These are phyloP conservation scores for Erythrobasidium hasegawianum DNA, from an alignment of 1,284 basidiomycete species.

Conservation along the genomic window DNA sequence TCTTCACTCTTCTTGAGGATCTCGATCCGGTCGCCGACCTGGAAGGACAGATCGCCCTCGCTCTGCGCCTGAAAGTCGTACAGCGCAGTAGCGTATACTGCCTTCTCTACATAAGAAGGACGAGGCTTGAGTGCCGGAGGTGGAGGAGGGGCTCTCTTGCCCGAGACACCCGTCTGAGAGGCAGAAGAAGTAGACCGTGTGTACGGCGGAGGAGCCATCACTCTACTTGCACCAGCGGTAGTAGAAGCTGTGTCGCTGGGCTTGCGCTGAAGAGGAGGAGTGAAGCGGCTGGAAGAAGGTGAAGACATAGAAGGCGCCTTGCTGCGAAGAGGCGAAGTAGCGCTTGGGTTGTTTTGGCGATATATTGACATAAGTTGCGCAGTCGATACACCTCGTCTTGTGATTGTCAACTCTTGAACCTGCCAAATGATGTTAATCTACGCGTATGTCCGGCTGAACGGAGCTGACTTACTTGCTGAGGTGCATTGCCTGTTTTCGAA, in stretches of 20 bases:
- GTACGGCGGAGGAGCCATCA: slow-evolving; percentile 45
- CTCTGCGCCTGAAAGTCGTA: slow-evolving; percentile 94
- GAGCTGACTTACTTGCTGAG: slow-evolving; percentile 56
- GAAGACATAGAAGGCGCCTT: slow-evolving; percentile 38
- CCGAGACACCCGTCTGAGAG: slow-evolving; percentile 35
- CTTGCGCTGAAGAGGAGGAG: slow-evolving; percentile 47
- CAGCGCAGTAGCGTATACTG: slow-evolving; percentile 78
- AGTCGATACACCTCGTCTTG: slow-evolving; percentile 57
- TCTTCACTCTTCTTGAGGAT: slow-evolving; percentile 67
- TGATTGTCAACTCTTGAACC: slow-evolving; percentile 53
- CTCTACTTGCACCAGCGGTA: slow-evolving; percentile 15
- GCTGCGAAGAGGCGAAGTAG: slow-evolving; percentile 6
- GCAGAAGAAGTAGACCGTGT: slow-evolving; percentile 50
- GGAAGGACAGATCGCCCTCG: slow-evolving; percentile 89
- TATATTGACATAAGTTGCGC: slow-evolving; percentile 22
- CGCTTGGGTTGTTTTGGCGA: slow-evolving; percentile 12
- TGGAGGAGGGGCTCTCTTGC: slow-evolving; percentile 79
- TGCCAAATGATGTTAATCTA: background rate
- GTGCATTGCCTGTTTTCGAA: slow-evolving; percentile 71
- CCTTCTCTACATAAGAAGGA: slow-evolving; percentile 55
- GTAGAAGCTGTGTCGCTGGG: slow-evolving; percentile 7
- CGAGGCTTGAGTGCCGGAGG: slow-evolving; percentile 77
- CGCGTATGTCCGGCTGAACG: background rate
- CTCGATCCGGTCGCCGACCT: slow-evolving; percentile 83
- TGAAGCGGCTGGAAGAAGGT: slow-evolving; percentile 53